Evolutionary conservation across 225 moss, liverwort and hornwort species (phyloP).

Genomic region (Physcomitrium patens): DNA sequence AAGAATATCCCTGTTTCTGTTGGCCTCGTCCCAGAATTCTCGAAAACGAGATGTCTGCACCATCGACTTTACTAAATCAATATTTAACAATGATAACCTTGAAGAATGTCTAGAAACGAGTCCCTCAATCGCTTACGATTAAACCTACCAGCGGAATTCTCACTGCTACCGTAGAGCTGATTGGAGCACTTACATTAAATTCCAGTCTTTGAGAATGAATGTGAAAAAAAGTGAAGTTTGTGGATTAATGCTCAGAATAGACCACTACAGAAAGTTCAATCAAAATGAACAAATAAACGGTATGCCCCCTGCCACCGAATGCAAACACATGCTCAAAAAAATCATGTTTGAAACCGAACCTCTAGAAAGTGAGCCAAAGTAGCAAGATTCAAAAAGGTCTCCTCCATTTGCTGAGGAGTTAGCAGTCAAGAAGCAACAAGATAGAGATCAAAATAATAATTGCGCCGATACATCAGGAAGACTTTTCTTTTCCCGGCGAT

Average conservation of each 20-base stretch:
- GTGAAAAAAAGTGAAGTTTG: background rate
- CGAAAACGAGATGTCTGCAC: constrained; percentile 75
- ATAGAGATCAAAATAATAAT: background rate
- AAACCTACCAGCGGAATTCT: background rate
- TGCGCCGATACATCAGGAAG: background rate
- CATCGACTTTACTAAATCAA: background rate
- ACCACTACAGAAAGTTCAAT: background rate
- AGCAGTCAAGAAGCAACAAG: constrained; percentile 39
- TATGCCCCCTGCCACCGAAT: background rate
- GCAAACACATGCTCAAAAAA: background rate
- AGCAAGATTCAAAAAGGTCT: constrained; percentile 73
- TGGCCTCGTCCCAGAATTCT: constrained; percentile 87
- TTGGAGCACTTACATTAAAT: background rate
- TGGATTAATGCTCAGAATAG: background rate
- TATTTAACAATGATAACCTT: background rate
- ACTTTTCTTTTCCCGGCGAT: background rate
- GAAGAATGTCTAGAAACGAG: background rate
- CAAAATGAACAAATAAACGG: background rate
- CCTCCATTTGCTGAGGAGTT: constrained; percentile 71
- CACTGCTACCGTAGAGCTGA: background rate
- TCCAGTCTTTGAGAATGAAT: background rate
- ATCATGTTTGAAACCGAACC: constrained; percentile 24
- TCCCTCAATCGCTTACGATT: background rate
- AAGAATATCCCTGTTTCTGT: constrained; percentile 74
- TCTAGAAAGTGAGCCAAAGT: constrained; percentile 77